Evolutionary conservation across 164 flowering plant genomes (phyloP).

Genomic region (Piper betle): DNA sequence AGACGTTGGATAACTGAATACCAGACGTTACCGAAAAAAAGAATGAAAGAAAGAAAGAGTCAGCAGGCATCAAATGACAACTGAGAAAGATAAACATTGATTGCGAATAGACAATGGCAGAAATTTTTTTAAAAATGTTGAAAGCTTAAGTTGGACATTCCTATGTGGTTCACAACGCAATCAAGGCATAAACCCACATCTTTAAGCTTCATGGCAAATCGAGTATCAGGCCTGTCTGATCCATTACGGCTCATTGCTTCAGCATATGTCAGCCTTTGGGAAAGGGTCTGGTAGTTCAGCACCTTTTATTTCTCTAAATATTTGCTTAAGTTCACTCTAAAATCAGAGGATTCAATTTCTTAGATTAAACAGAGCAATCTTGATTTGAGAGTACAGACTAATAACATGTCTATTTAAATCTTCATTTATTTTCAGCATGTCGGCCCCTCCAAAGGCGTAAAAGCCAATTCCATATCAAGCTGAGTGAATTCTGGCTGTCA

Average conservation of each 20-base stretch:
- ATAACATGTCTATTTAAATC: conserved; percentile 89
- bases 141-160: neutral
- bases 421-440: conserved; percentile 83
- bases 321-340: conserved; percentile 26
- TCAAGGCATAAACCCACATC: conserved; percentile 37
- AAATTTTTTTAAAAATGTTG: neutral
- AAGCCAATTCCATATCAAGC: conserved; percentile 91
- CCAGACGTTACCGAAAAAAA: neutral
- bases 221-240: conserved; percentile 84
- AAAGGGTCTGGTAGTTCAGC: conserved; percentile 75
- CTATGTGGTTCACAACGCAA: neutral
- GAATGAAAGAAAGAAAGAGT: neutral
- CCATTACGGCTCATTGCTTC: conserved; percentile 88
- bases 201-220: conserved; percentile 77
- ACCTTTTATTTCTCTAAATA: conserved; percentile 69
- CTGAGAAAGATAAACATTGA: neutral
- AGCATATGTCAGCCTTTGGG: conserved; percentile 86
- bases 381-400: conserved; percentile 7
- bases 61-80: neutral
- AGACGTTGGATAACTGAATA: conserved; percentile 69
- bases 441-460: conserved; percentile 79
- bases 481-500: conserved; percentile 98
- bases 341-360: neutral
- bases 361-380: neutral
- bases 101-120: neutral